Base-by-base conservation (phyloP, 2,329 filamentous ascomycete species). In the Penicillium sp. region DNA sequence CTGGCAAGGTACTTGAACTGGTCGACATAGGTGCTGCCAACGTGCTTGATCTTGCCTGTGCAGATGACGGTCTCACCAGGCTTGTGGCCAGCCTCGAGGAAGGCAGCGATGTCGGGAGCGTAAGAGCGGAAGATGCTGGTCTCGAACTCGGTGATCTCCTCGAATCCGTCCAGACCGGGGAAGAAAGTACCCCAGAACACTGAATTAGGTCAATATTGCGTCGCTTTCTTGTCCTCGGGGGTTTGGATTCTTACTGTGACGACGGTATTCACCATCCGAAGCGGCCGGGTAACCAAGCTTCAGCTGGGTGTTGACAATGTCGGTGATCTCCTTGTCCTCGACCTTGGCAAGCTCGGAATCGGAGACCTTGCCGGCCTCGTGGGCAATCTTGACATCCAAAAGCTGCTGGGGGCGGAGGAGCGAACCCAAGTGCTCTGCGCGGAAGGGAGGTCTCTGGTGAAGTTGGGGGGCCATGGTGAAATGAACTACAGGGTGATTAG, bases 371-470 rank as follows among this genome's bases (percentile, higher is more conserved):
- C 84, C 84, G 53, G 84, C 82, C 61, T 87, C 79, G 57, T 81
- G 73, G 69, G 82, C 71, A 62, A 80, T 77, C 73, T 88, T 80
- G 48, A 83, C 83, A 47, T 84, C 78, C 14, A 89, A 79, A 26
- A 91, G 81, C 51, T 82, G 75, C 52, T 84, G 73, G 1, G 88
- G 87, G 31, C 88, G 86, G 56, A 90, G 82, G 31, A 91, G 79
- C 14, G 87, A 90, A 49, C 88, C 88, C 59, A 90, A 82, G 63
- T 91, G 88, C 75, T 91, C 88, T 58, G 87, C 87, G 69, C 89
- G 83, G 75, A 89, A 90, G 49, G 86, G 87, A 43, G 85, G 83
- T 58, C 76, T 73, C 60, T 75, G 75, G 59, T 70, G 76, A 48
- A 73, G 65, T 59, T 67, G 64, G 58, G 64, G 61, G 43, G 67